Evolutionary conservation across 345 rosid genomes (phyloP).

Genomic region (Clausena lansium): DNA sequence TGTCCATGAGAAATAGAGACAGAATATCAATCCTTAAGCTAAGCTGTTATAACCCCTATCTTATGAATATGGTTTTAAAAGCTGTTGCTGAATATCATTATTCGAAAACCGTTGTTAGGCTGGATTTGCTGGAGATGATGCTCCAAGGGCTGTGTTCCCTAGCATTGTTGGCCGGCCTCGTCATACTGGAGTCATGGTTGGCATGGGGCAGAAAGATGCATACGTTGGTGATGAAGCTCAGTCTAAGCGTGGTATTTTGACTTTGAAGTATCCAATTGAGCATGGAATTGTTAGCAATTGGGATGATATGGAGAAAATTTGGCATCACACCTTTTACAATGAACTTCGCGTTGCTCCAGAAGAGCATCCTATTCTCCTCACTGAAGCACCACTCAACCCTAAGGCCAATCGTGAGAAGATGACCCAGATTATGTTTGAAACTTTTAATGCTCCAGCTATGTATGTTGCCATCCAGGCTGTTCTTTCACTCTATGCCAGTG

Average conservation of each 20-base stretch:
- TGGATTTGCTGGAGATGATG: slow-evolving; percentile 74
- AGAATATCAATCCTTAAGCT: neutral
- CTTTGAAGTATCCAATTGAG: slow-evolving; percentile 72
- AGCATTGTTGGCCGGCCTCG: slow-evolving; percentile 72
- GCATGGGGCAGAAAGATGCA: slow-evolving; percentile 76
- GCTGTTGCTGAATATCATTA: neutral
- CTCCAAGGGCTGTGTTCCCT: slow-evolving; percentile 70
- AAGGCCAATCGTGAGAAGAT: slow-evolving; percentile 83
- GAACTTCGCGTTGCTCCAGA: slow-evolving; percentile 84
- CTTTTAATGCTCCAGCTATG: slow-evolving; percentile 75
- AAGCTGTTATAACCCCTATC: neutral
- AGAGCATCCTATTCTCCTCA: slow-evolving; percentile 74
- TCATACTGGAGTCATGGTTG: slow-evolving; percentile 74
- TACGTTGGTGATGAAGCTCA: slow-evolving; percentile 80
- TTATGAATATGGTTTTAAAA: neutral
- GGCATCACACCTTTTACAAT: slow-evolving; percentile 73
- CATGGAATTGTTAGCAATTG: slow-evolving; percentile 80
- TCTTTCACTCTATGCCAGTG: slow-evolving; percentile 62
- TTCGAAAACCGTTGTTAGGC: slow-evolving; percentile 34
- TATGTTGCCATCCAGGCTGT: slow-evolving; percentile 80
- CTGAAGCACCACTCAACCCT: slow-evolving; percentile 81
- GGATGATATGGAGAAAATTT: slow-evolving; percentile 72
- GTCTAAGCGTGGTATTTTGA: slow-evolving; percentile 75
- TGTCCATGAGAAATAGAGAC: neutral
- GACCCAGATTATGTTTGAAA: slow-evolving; percentile 77